A percentile compares a stretch with the other conserved stretches of the same genome.
Conservation (phyloP, 1,284 basidiomycete species). For the Wallemia ichthyophaga region DNA sequence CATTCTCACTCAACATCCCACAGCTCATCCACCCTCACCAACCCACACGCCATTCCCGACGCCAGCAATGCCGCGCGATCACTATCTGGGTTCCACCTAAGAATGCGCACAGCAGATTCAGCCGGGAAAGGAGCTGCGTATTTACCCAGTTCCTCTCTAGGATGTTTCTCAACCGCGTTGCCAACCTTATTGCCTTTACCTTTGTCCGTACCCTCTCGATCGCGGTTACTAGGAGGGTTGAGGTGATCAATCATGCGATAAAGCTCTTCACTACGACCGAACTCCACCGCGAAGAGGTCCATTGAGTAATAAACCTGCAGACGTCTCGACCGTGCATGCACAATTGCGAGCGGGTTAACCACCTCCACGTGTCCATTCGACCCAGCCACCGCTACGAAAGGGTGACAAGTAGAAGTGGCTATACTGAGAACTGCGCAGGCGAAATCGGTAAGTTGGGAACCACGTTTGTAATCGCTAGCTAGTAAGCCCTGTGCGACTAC, state of each 20-base stretch:
- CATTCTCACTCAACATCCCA: not conserved
- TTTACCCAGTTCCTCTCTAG: not conserved
- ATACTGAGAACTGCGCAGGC: constrained; percentile 25
- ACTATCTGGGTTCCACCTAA: not conserved
- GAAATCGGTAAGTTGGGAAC: not conserved
- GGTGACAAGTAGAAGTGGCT: constrained; percentile 49
- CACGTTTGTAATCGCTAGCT: not conserved
- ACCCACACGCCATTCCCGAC: not conserved
- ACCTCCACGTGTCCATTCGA: constrained; percentile 42
- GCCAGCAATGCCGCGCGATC: not conserved
- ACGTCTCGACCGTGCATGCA: constrained; percentile 20
- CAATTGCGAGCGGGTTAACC: constrained; percentile 36
- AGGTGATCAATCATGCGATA: constrained; percentile 60
- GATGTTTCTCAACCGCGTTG: no score
- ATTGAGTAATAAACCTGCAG: constrained; percentile 11
- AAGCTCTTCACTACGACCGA: constrained; percentile 34
- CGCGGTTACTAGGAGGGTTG: constrained; percentile 20
- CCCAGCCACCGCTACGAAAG: constrained; percentile 44
- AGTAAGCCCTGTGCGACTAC: not conserved
- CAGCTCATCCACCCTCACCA: not conserved
- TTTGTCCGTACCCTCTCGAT: no score
- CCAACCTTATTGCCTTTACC: no score
- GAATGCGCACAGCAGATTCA: not conserved
- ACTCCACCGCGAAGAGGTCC: constrained; percentile 65
- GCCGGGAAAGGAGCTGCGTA: not conserved